These are phyloP conservation scores for Serendipita indica DNA, from an alignment of 768 basidiomycete species.

Conservation along the genomic window DNA sequence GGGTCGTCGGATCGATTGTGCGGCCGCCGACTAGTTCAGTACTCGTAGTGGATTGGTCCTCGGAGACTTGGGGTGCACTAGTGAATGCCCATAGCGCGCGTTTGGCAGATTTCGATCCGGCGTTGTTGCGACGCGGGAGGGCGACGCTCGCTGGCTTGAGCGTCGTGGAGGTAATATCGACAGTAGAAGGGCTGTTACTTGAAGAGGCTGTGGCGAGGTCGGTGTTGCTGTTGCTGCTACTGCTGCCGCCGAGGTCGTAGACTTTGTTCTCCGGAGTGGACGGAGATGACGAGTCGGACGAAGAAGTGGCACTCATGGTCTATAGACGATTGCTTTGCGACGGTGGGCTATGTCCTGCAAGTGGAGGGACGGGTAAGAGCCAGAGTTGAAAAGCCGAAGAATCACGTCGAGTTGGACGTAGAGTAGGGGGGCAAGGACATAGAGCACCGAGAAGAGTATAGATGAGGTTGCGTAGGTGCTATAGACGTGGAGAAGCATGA, in stretches of 20 bases:
- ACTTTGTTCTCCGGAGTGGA: conserved; percentile 10
- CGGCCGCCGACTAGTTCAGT: conserved; percentile 19
- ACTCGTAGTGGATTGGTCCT: not conserved
- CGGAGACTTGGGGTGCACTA: not conserved
- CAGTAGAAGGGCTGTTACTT: not conserved
- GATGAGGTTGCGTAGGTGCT: too few relatives aligned
- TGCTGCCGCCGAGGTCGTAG: conserved; percentile 16
- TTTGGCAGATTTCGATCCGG: conserved; percentile 24
- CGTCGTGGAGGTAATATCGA: not conserved
- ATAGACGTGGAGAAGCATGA: too few relatives aligned
- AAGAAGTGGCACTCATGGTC: too few relatives aligned
- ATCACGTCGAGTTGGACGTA: too few relatives aligned
- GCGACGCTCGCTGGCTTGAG: conserved; percentile 16
- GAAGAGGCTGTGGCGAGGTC: not conserved
- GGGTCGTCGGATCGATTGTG: conserved; percentile 26
- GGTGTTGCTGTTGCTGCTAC: conserved; percentile 17
- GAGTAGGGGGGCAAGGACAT: too few relatives aligned
- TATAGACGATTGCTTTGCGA: too few relatives aligned
- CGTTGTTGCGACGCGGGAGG: conserved; percentile 16
- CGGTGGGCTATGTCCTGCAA: too few relatives aligned
- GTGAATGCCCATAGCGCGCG: conserved; percentile 29
- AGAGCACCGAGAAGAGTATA: too few relatives aligned
- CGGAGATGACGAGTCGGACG: not conserved
- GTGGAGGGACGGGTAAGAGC: too few relatives aligned
- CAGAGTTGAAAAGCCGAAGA: too few relatives aligned